Base-by-base conservation (phyloP, 2,329 filamentous ascomycete genomes). In the Plenodomus biglobosus region DNA sequence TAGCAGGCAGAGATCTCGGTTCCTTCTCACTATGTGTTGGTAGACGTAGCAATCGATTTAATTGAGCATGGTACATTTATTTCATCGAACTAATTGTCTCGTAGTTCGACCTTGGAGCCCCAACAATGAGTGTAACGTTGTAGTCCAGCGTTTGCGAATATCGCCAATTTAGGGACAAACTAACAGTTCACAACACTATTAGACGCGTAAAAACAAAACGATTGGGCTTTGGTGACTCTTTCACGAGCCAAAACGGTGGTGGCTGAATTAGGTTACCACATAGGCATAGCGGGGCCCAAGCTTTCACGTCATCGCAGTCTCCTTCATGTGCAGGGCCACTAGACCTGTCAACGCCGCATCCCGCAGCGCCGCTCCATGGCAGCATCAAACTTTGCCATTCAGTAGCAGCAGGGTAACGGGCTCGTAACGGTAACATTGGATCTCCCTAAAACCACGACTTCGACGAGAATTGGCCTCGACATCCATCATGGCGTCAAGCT, bases 401-500 rank as follows among this genome's bases (percentile, higher is more conserved):
- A 32, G 34, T 39, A 37, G 35, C 35, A 18, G 35, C 19, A 20
- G 18, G 35, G 19, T 16, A 4, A 17, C 27, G 13, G 11, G 38
- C 38, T 24, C 41, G 48, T 46, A 39, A 36, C 38, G 21, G 48
- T 34, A 40, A 30, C 41, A 38, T 46, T 34, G 13, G 15, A 18
- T 34, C 21, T 19, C 36, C 38, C 42, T 30, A 38, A 35, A 24
- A 40, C 20, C 38, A 18, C 16, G 10, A 20, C 15, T 41, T 19
- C 20, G 18, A 27, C 32, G 35, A 37, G 30, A 42, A 48, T 21
- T 35, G 32, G 32, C 13, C 40, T 5, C 11, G 18, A 16, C 24
- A 40, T 40, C 44, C 45, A 58, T 34, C 52, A 71, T 70, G 67
- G 66, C 67, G 47, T 68, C 68, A 21, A 65, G 56, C 55, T 69